Base-by-base conservation (phyloP, 345 rosid genomes). In the Linum usitatissimum region DNA sequence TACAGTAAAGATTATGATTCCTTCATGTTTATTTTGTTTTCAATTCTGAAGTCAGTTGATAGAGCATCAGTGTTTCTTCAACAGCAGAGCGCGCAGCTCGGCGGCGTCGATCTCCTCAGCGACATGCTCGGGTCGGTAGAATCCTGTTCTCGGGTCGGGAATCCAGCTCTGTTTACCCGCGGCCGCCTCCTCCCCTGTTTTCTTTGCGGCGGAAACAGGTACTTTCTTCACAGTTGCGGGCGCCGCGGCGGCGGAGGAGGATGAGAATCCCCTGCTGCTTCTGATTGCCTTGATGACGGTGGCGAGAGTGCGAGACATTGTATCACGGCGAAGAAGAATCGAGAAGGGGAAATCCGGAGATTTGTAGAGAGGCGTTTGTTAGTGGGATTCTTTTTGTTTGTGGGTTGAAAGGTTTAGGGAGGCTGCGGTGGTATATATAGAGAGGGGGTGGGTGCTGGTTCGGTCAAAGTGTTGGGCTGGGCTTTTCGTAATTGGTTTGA, bases 71-170 rank as follows among this genome's bases (percentile, higher is more conserved):
- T 55, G 59, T 28, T 55, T 55, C 59, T 18, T 55, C 59, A 55
- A 55, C 30, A 55, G 59, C 9, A 19, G 15, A 20, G 59, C 59
- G 12, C 59, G 23, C 4, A 55, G 59, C 59, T 55, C 23, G 59
- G 59, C 59, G 0, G 30, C 59, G 59, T 55, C 59, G 59, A 55
- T 55, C 59, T 55, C 59, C 28, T 55, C 59, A 9, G 59, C 30
- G 8, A 55, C 59, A 14, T 55, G 18, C 30, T 55, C 59, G 30
- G 59, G 59, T 28, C 59, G 23, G 59, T 55, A 55, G 59, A 20
- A 55, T 10, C 59, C 59, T 0, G 59, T 55, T 12, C 59, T 18
- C 59, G 59, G 59, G 59, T 55, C 59, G 8, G 59, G 59, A 28
- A 55, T 19, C 59, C 59, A 55, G 12, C 30, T 28, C 23, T 12